Conservation (phyloP, 441 rosid genomes). For the Arabidopsis lyrata region DNA sequence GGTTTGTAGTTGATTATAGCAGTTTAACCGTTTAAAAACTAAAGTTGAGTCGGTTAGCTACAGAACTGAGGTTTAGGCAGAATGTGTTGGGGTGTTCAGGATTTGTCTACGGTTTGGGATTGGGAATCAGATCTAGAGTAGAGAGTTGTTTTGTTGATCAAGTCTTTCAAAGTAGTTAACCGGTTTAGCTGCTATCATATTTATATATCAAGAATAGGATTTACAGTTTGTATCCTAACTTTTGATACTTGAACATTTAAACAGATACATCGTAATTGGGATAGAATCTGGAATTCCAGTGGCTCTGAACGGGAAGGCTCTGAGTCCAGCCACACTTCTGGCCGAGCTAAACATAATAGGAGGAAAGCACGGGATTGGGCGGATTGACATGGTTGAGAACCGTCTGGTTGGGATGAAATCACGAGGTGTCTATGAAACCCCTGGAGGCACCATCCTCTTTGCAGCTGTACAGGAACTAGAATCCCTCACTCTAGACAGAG, state of each 20-base stretch:
- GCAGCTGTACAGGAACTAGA: constrained; percentile 81
- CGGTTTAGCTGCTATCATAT: not conserved
- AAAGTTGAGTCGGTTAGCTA: not conserved
- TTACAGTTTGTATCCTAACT: constrained; percentile 15
- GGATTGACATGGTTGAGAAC: constrained; percentile 93
- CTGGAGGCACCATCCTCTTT: constrained; percentile 91
- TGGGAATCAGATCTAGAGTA: not conserved
- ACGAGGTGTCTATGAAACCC: constrained; percentile 97
- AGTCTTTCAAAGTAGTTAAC: not conserved
- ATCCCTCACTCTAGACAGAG: constrained; percentile 84
- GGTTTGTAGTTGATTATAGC: constrained; percentile 5
- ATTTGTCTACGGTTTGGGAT: not conserved
- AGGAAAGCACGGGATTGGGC: constrained; percentile 88
- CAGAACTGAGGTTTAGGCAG: not conserved
- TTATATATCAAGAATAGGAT: not conserved
- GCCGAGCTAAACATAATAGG: constrained; percentile 76
- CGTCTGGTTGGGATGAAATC: constrained; percentile 98
- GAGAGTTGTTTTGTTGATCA: not conserved
- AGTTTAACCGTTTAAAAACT: not conserved
- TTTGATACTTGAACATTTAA: constrained; percentile 24
- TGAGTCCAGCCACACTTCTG: constrained; percentile 86
- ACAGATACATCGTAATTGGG: constrained; percentile 77
- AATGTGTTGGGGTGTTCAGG: not conserved
- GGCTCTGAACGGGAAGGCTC: constrained; percentile 75
- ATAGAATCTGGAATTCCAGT: constrained; percentile 78